Percentiles rank a stretch among this genome's conserved stretches.
Evolutionary conservation across 768 basidiomycete species (phyloP).

Genomic region (Rhizopogon vinicolor): DNA sequence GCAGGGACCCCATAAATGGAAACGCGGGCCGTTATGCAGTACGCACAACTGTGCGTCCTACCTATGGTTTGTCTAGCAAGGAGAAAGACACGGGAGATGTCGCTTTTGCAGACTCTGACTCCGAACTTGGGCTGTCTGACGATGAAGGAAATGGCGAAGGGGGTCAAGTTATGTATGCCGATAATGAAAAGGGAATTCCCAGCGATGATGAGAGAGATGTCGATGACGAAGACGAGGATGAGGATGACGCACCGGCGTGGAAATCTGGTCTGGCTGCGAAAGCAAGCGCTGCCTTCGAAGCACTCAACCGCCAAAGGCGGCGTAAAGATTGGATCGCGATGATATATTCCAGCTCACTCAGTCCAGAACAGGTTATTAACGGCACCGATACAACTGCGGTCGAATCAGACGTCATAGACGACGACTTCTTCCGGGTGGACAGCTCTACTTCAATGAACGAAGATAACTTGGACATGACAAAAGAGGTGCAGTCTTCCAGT

Average conservation of each 20-base stretch:
- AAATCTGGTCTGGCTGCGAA: constrained; percentile 57
- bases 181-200: constrained; percentile 46
- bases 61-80: constrained; percentile 31
- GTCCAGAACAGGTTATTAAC: constrained; percentile 61
- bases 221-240: constrained; percentile 30
- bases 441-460: constrained; percentile 31
- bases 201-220: constrained; percentile 44
- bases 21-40: constrained; percentile 49
- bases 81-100: constrained; percentile 39
- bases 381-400: constrained; percentile 23
- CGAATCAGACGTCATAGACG: constrained; percentile 39
- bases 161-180: constrained; percentile 38
- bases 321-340: constrained; percentile 80
- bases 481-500: constrained; percentile 48
- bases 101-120: constrained; percentile 77
- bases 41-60: constrained; percentile 36
- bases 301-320: constrained; percentile 30
- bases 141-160: constrained; percentile 30
- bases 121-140: constrained; percentile 55
- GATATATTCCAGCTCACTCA: constrained; percentile 69
- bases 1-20: background rate
- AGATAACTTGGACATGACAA: constrained; percentile 65
- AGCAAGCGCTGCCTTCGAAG: constrained; percentile 43
- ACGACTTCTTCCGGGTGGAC: constrained; percentile 73
- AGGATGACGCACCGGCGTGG: constrained; percentile 60